Percentiles rank a stretch among this genome's conserved stretches.
These are phyloP conservation scores for Boletus rex-veris DNA, from an alignment of 768 basidiomycete species.

Conservation along the genomic window DNA sequence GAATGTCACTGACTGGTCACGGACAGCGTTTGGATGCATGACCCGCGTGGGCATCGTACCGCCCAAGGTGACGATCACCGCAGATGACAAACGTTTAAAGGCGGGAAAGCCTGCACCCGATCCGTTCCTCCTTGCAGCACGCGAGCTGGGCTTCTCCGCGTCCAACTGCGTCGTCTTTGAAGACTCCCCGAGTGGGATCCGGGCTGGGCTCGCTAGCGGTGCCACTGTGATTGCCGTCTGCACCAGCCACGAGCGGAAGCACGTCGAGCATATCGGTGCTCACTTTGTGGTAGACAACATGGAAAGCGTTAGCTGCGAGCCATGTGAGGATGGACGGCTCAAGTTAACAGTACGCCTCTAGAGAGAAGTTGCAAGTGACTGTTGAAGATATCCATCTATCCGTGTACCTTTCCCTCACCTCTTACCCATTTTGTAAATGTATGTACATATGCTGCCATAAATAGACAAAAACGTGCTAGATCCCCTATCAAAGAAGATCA, in stretches of 20 bases:
- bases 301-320: slow-evolving; percentile 44
- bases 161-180: slow-evolving; percentile 74
- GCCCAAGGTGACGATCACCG: slow-evolving; percentile 68
- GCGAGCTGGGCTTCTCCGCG: slow-evolving; percentile 53
- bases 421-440: neutral
- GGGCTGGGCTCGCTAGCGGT: slow-evolving; percentile 68
- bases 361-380: neutral
- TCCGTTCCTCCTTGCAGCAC: slow-evolving; percentile 60
- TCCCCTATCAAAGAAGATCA: neutral
- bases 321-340: slow-evolving; percentile 39
- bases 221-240: slow-evolving; percentile 71
- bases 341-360: slow-evolving; percentile 40
- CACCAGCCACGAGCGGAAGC: slow-evolving; percentile 60
- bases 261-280: slow-evolving; percentile 54
- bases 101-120: slow-evolving; percentile 62
- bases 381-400: neutral
- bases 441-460: neutral
- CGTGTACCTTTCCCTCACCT: neutral
- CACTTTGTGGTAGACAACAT: slow-evolving; percentile 55
- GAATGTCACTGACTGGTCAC: neutral
- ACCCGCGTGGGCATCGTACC: slow-evolving; percentile 65
- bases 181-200: slow-evolving; percentile 66
- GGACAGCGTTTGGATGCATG: slow-evolving; percentile 61
- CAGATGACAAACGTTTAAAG: slow-evolving; percentile 70
- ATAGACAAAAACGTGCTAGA: neutral